phyloP scores from a whole-genome alignment of 768 basidiomycete genomes.

The Dioszegia crocea region DNA sequence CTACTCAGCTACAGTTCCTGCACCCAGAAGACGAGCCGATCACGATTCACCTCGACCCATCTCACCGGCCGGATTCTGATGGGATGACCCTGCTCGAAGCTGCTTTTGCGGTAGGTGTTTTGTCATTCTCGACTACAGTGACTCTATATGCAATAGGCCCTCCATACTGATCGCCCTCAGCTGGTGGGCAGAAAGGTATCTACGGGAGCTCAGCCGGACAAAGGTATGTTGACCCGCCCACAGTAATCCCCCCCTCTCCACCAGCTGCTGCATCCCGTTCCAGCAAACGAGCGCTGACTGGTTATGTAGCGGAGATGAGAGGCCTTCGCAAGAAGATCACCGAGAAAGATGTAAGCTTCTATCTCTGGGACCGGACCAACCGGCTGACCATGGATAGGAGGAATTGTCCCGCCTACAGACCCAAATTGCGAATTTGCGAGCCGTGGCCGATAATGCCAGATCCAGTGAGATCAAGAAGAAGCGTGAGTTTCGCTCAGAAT shows the following conservation, averaged over 20 bases:
- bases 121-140: neutral
- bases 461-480: slow-evolving; percentile 26
- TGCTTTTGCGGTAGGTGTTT: neutral
- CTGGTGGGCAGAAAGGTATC: slow-evolving; percentile 4
- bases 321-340: slow-evolving; percentile 20
- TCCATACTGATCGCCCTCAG: neutral
- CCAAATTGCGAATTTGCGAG: slow-evolving; percentile 23
- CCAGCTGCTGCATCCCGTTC: no score
- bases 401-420: slow-evolving; percentile 23
- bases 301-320: slow-evolving; percentile 19
- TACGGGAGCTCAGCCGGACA: neutral
- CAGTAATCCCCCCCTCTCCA: neutral
- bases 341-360: slow-evolving; percentile 29
- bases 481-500: slow-evolving; percentile 2
- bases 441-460: slow-evolving; percentile 23
- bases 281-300: neutral
- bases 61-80: neutral
- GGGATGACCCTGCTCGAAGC: slow-evolving; percentile 8
- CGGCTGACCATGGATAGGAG: slow-evolving; percentile 3
- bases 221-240: neutral
- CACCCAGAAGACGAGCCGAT: slow-evolving; percentile 4
- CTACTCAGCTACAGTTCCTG: slow-evolving; percentile 10
- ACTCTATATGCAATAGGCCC: neutral
- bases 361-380: neutral
- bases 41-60: neutral